Evolutionary conservation across 2,329 filamentous ascomycete genomes (phyloP), one percentile per base, ranked within the genome.

Genomic region (Fusarium scirpi): DNA sequence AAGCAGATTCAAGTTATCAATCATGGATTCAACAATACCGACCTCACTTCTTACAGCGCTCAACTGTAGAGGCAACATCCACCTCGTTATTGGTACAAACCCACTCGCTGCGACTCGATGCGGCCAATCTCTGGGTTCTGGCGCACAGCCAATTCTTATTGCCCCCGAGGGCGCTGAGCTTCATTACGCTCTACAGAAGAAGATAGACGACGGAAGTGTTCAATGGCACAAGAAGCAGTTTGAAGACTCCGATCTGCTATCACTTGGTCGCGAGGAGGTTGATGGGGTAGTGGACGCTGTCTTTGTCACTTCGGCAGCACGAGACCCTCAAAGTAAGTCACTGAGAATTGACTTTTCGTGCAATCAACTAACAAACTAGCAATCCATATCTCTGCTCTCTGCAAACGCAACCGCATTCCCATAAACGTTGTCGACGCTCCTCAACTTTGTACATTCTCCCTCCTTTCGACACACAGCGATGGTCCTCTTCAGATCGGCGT

Each of bases 401-500:
- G 96, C 82, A 89, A 86, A 64, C 87, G 91, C 48, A 85, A 94
- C 66, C 89, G 96, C 46, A 96, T 99, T 73, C 95, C 95, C 32
- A 86, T 99, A 77, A 99, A 99, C 80, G 94, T 98, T 27, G 89
- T 94, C 65, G 96, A 99, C 82, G 89, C 92, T 0, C 93, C 95
- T 1, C 86, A 89, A 34, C 90, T 98, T 18, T 98, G 94, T 83
- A 93, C 93, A 27, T 97, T 99, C 79, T 92, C 92, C 8, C 86
- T 99, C 55, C 89, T 98, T 47, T 96, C 94, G 25, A 97, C 93
- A 10, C 90, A 98, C 79, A 90, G 88, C 58, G 94, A 98, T 76
- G 96, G 96, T 0, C 95, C 96, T 12, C 85, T 99, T 43, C 96
- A 98, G 78, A 91, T 99, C 65, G 96, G 96, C 67, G 92, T 99